Evolutionary conservation across 441 rosid genomes (phyloP), one percentile per base, ranked within the genome.

Genomic region (Bruguiera hainesii): DNA sequence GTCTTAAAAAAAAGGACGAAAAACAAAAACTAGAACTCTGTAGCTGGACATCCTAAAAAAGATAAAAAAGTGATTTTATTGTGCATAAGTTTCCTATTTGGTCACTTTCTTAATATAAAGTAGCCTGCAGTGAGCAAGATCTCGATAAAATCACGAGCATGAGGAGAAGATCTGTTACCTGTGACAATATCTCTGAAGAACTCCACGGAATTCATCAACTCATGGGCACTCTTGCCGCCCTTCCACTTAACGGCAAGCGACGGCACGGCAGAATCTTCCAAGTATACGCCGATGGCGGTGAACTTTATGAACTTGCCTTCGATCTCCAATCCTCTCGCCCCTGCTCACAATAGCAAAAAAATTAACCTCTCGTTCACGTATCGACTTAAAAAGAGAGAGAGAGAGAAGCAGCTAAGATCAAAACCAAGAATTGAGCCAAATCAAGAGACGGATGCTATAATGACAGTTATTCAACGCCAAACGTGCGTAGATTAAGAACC

Each of bases 151-250:
- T 23, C 29, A 20, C 29, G 23, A 10, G 55, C 52, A n/a, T 7
- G 2, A 28, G 6, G 20, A 26, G 33, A 56, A 7, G 16, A 26
- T 19, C 13, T 1, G 61, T 39, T 73, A 93, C 98, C 97, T n/a
- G 93, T 82, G 58, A 94, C 96, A 66, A 94, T 71, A 48, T 94
- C 97, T 70, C 96, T 82, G 59, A 84, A 89, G 76, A 91, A 91
- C 64, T 84, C 88, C 21, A 81, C 83, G 69, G 96, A 89, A 31
- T 83, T 87, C 59, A 73, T 60, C 78, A 93, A 73, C 57, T 88
- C 93, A 49, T 69, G 71, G 0, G 77, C 70, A 35, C 61, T 76
- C 82, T 86, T 89, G 2, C 89, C 85, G 2, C 89, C 85, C 65
- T 77, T 83, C 98, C 98, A 93, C 65, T 85, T 89, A 37, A 16